Conservation (phyloP, 192 early-diverging fungal genomes). For the Entophlyctis luteolus region DNA sequence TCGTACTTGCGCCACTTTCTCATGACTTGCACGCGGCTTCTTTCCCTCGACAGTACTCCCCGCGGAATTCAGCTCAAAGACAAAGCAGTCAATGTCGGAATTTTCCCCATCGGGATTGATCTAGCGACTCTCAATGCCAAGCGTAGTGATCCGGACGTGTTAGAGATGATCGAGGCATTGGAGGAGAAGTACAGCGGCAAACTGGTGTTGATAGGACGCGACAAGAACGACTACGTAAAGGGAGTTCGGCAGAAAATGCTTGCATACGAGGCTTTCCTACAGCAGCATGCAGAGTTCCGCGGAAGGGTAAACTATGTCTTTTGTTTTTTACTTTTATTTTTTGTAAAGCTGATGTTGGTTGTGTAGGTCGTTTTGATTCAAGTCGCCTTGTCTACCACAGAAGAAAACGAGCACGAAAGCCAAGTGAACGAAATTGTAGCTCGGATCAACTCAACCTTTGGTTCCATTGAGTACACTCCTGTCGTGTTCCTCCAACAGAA, state of each 20-base stretch:
- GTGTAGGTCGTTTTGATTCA: constrained; percentile 85
- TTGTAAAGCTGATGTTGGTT: constrained; percentile 40
- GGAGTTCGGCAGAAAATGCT: constrained; percentile 93
- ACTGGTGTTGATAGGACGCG: constrained; percentile 90
- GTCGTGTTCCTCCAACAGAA: constrained; percentile 87
- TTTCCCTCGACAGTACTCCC: constrained; percentile 53
- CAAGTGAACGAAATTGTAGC: constrained; percentile 77
- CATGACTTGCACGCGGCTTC: constrained; percentile 52
- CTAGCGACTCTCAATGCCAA: constrained; percentile 59
- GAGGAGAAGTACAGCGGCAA: constrained; percentile 81
- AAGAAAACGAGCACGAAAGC: constrained; percentile 73
- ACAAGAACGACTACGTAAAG: constrained; percentile 90
- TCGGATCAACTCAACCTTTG: constrained; percentile 88
- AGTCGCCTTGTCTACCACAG: constrained; percentile 66
- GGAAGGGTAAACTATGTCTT: constrained; percentile 51
- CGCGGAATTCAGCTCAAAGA: constrained; percentile 53
- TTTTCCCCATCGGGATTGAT: constrained; percentile 56
- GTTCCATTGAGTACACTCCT: constrained; percentile 88
- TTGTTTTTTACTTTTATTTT: neutral
- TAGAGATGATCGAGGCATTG: constrained; percentile 74
- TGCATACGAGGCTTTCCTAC: constrained; percentile 89
- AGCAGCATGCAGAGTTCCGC: constrained; percentile 85
- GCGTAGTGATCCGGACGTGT: constrained; percentile 58
- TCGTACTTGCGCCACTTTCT: constrained; percentile 59
- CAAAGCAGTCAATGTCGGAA: constrained; percentile 45